Evolutionary conservation across 441 rosid genomes (phyloP), one percentile per base, ranked within the genome.

Genomic region (Erodium chrysanthum): DNA sequence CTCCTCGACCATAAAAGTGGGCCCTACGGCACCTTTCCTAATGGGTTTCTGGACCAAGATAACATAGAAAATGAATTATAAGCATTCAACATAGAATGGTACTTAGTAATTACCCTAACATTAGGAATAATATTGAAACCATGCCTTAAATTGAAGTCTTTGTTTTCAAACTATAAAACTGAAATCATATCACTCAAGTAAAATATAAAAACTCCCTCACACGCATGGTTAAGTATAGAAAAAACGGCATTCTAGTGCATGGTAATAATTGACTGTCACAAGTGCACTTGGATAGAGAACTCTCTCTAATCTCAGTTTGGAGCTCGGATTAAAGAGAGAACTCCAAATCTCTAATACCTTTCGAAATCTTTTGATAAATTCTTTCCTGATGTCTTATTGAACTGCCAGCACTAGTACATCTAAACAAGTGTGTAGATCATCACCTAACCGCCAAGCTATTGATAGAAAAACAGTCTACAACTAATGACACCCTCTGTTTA

Each of bases 11-110:
- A 82, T 83, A 65, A 91, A 75, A 40, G 91, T 71, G 9, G 89
- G 97, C 71, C 97, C 92, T 66, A 84, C 80, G 7, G 85, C 88
- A 74, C 99, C 99, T 72, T 77, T 87, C 82, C 97, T 83, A 69
- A 94, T 86, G 72, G 96, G 97, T 81, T 63, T 77, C 99, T 94
- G 81, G 50, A 74, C 25, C 76, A 66, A 63, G 7, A 61, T 70
- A 70, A 35, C 15, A 7, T 48, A n/a, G 11, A 63, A 58, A 21
- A 27, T 25, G 54, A 71, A 6, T n/a, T 1, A 14, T 68, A 46
- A 44, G 62, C 59, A 60, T 50, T 31, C 66, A 22, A 8, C 48
- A 64, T 21, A 14, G 3, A 59, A 67, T 22, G 11, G 6, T 58
- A 23, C 9, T 7, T 58, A 23, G 6, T 58, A 23, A 21, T 7